Base-by-base conservation (phyloP, 192 early-diverging fungal genomes). In the Entrophospora sp. region DNA sequence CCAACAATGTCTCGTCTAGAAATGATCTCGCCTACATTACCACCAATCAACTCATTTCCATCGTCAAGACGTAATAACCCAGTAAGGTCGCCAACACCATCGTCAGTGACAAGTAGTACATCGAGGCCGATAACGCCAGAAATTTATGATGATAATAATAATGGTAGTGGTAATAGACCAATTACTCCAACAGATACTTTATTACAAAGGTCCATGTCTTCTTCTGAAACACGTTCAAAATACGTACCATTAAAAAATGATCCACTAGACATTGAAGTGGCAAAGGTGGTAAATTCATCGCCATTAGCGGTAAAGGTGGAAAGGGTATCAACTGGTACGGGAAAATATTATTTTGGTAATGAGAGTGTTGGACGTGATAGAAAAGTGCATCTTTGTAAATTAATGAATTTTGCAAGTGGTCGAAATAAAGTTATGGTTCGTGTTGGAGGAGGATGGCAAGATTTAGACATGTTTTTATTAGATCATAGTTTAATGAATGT, bases 401-500 rank as follows among this genome's bases (percentile, higher is more conserved):
- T 75, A 51, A 75, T 69, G 72, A 75, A 30, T 32, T 77, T 68
- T 63, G 61, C 65, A 32, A 57, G 28, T 24, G n/a, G n/a, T n/a
- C n/a, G n/a, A n/a, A 80, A 74, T 28, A 84, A 84, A 43, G 83
- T 85, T 1, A 43, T 81, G 34, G 80, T 83, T 36, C 74, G 81
- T 30, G 81, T 83, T 7, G 81, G 83, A 37, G 83, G 83, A 18
- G 81, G 83, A 31, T 85, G 79, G 78, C 81, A 85, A 22, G 83
- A 83, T 69, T 51, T 85, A 35, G 83, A 85, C 37, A 77, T 83
- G 32, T 85, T 85, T 61, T 74, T 85, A 62, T 42, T 85, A 13
- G 81, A 85, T 18, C 79, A 83, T 56, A 73, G 75, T 48, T 20
- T 64, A 30, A 34, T 27, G 28, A 64, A n/a, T n/a, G n/a, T n/a